Evolutionary conservation across 257 asterid genomes (phyloP).

Genomic region (Nicotiana attenuata): DNA sequence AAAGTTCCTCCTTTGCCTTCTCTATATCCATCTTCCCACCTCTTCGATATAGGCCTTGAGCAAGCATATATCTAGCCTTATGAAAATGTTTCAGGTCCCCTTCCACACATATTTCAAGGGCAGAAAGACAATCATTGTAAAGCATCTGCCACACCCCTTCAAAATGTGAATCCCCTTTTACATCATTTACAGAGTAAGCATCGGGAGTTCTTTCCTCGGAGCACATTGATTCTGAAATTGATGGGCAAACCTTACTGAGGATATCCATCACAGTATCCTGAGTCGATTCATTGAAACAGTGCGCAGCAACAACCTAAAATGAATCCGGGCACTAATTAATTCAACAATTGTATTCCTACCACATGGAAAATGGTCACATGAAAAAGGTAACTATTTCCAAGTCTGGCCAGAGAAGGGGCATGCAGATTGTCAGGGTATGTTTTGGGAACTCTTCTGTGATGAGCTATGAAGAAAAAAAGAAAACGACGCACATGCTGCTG

Average conservation of each 20-base stretch:
- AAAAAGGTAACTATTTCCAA: neutral
- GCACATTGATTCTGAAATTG: conserved; percentile 40
- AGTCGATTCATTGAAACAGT: conserved; percentile 62
- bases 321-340: conserved; percentile 15
- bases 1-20: conserved; percentile 95
- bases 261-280: conserved; percentile 40
- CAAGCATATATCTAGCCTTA: conserved; percentile 89
- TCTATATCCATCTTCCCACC: conserved; percentile 71
- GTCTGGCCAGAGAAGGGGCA: conserved; percentile 1
- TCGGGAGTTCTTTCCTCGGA: conserved; percentile 35
- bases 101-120: conserved; percentile 86
- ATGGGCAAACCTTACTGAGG: conserved; percentile 31
- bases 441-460: neutral
- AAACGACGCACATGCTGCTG: neutral
- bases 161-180: conserved; percentile 23
- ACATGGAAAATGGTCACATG: conserved; percentile 1
- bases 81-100: conserved; percentile 99
- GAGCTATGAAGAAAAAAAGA: neutral
- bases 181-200: conserved; percentile 22
- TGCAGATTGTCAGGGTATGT: neutral
- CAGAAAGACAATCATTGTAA: conserved; percentile 86
- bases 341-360: neutral
- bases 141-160: conserved; percentile 73
- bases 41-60: conserved; percentile 83
- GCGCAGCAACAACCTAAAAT: conserved; percentile 65